Percentiles rank a stretch among this genome's conserved stretches.
These are phyloP conservation scores for Claviceps lovelessii DNA, from an alignment of 2,329 filamentous ascomycete species.

Conservation along the genomic window DNA sequence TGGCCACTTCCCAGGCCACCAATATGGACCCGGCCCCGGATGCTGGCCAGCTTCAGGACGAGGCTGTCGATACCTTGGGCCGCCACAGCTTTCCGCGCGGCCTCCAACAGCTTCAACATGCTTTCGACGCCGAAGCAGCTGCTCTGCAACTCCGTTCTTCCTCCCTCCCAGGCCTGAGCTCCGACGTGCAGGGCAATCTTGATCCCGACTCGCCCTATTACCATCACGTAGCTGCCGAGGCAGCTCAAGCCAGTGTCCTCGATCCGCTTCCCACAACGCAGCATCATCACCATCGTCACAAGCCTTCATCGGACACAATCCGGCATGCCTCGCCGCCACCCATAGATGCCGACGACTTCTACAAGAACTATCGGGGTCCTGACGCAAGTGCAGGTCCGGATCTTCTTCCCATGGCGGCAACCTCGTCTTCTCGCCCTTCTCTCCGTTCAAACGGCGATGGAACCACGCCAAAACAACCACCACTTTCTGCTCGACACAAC, in stretches of 20 bases:
- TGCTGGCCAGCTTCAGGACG: slow-evolving; percentile 13
- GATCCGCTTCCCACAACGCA: neutral
- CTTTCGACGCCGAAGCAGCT: slow-evolving; percentile 4
- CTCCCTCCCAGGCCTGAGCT: neutral
- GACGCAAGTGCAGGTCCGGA: slow-evolving; percentile 22
- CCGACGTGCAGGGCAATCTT: slow-evolving; percentile 2
- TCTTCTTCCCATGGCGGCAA: slow-evolving; percentile 20
- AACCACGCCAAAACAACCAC: slow-evolving; percentile 32
- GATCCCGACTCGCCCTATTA: slow-evolving; percentile 5
- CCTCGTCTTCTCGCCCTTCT: slow-evolving; percentile 25
- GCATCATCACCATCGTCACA: slow-evolving; percentile 7
- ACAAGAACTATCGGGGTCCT: slow-evolving; percentile 32
- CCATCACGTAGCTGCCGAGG: slow-evolving; percentile 5
- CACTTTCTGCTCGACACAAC: slow-evolving; percentile 25
- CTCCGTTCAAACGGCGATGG: slow-evolving; percentile 37
- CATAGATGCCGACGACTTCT: slow-evolving; percentile 41
- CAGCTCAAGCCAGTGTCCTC: neutral
- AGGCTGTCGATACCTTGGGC: slow-evolving; percentile 10
- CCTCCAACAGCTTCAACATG: slow-evolving; percentile 13
- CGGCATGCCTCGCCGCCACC: slow-evolving; percentile 26
- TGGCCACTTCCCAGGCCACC: slow-evolving; percentile 17
- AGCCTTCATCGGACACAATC: slow-evolving; percentile 11
- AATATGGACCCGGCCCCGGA: slow-evolving; percentile 18
- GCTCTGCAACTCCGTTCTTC: neutral
- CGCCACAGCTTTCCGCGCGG: slow-evolving; percentile 13